Evolutionary conservation across 129 eudicot genomes (phyloP), one percentile per base, ranked within the genome.

Genomic region (Chrysanthemum seticuspe): DNA sequence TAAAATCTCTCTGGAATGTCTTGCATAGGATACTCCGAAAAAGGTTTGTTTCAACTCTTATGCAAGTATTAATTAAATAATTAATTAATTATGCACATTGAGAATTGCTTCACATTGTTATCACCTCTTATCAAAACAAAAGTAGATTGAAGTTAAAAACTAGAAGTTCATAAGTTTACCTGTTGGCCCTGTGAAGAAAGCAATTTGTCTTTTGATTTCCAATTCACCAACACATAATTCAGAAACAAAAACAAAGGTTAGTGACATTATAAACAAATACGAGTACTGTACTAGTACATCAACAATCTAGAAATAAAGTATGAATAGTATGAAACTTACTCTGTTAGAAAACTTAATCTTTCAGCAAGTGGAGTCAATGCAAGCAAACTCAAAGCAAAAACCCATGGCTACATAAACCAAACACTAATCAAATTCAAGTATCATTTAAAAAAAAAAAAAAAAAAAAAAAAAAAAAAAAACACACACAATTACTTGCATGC

Each of bases 181-280:
- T 87, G 98, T 89, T 61, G 98, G 96, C 54, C 98, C 98, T 40
- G 98, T 93, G 87, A 55, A 87, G 84, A 60, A 80, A 61, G 97
- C 91, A 65, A 90, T 87, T 82, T 93, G 95, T 68, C 98, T 93
- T 76, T 85, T 80, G 29, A 58, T n/a, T 23, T 13, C 52, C 63
- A 72, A 14, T 79, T 44, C 45, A 52, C 25, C 61, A 21, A 3
- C 13, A 78, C 68, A 48, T 11, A 25, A 31, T 34, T 66, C 40
- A 72, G 7, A 71, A 52, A 77, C 13, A 2, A 70, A 51, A 70
- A 19, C 49, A 18, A 61, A 65, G 16, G 75, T 81, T 45, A 81
- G 58, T 62, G 7, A 70, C 13, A 27, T 51, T 25, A 76, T 18
- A 31, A 75, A 57, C 58, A 73, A 52, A 13, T 4, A 19, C 21